Evolutionary conservation across 345 rosid genomes (phyloP), one percentile per base, ranked within the genome.

Genomic region (Brassica cretica): DNA sequence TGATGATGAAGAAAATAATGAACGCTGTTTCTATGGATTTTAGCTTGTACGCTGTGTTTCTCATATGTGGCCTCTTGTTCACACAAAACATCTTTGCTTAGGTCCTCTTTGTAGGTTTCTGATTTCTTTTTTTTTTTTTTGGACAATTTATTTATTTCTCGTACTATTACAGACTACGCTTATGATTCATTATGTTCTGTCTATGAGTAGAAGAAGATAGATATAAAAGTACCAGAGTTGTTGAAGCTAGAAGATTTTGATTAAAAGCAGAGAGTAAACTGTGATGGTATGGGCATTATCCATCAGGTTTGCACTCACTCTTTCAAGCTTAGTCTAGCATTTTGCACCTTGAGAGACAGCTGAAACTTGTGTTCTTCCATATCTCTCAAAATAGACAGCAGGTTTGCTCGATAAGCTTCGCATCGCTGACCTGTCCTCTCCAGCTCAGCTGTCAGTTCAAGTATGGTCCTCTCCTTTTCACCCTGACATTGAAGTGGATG

Each of bases 341-440:
- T 90, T 72, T 94, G 91, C 66, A 94, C 91, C 85, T 94, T 94
- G 74, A 90, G 89, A 0, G 93, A 86, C 49, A 94, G 81, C 87
- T 93, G 89, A 62, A 87, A 76, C 84, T 93, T 94, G 80, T 89
- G 90, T 25, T 92, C 94, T 83, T 94, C 98, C 93, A 89, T 90
- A 29, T 94, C 94, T 80, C 86, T 90, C 84, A 92, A 78, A 68
- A 90, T 86, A 25, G 91, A 84, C 81, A 92, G 77, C 80, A 92
- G 82, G 81, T 86, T 87, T 35, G 86, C 74, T 76, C 91, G 74
- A 72, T 92, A 94, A 18, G 88, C 98, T 79, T 87, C 91, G 12
- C 93, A 89, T 65, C 91, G 83, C 75, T 82, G 87, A 76, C 87
- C 85, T 33, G 85, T 84, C 80, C 78, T 83, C 83, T 92, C 93